phyloP scores from a whole-genome alignment of 1,139 yeast species.

The Tardiomyces digboiensis region DNA sequence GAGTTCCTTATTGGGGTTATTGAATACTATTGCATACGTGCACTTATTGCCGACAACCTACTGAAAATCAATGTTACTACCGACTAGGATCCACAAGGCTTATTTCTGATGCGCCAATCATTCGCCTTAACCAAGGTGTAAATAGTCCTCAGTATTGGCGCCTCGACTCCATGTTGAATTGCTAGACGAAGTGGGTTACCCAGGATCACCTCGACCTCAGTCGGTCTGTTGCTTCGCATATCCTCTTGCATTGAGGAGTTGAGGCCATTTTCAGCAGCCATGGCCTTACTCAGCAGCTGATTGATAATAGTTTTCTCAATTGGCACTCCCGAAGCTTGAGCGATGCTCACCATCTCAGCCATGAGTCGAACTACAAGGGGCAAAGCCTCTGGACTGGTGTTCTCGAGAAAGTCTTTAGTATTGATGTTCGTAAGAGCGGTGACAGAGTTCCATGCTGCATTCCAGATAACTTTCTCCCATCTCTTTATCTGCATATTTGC shows the following conservation, averaged over 20 bases:
- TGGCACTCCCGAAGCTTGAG: constrained; percentile 44
- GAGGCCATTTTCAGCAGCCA: constrained; percentile 24
- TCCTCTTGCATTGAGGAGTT: constrained; percentile 66
- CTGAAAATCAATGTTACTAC: too few species aligned
- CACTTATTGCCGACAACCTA: too few species aligned
- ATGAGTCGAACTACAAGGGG: constrained; percentile 45
- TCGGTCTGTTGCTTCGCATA: constrained; percentile 54
- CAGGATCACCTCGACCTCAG: constrained; percentile 62
- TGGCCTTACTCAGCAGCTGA: constrained; percentile 36
- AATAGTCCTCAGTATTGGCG: constrained; percentile 50
- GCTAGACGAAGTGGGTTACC: constrained; percentile 66
- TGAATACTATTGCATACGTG: too few species aligned
- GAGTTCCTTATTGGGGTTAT: too few species aligned
- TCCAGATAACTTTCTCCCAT: constrained; percentile 68
- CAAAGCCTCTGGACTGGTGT: constrained; percentile 32
- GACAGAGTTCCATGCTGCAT: constrained; percentile 55
- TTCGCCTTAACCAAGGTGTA: constrained; percentile 38
- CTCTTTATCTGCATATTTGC: constrained; percentile 36
- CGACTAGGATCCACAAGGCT: not conserved
- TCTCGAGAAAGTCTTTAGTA: constrained; percentile 47
- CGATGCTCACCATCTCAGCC: constrained; percentile 47
- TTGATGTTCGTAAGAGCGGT: constrained; percentile 50
- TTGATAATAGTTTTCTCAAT: constrained; percentile 17
- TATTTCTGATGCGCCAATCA: not conserved
- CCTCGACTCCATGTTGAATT: constrained; percentile 37